These are phyloP conservation scores for Fusarium devonianum DNA, from an alignment of 2,329 filamentous ascomycete genomes.

Conservation along the genomic window DNA sequence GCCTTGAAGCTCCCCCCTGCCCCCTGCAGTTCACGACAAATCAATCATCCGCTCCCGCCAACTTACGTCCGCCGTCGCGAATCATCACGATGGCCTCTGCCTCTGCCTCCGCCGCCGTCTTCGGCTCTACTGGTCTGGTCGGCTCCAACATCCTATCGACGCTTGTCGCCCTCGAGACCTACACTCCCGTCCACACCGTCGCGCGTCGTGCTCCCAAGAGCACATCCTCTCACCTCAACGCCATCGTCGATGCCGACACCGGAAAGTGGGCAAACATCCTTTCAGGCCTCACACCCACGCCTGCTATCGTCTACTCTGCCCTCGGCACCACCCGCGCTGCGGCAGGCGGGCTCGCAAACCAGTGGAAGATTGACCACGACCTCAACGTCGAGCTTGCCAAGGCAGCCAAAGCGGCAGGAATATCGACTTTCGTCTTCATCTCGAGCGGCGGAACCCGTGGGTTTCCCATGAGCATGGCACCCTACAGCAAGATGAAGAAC, in stretches of 20 bases:
- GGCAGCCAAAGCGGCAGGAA: slow-evolving; percentile 75
- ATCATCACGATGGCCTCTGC: slow-evolving; percentile 43
- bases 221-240: slow-evolving; percentile 65
- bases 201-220: slow-evolving; percentile 69
- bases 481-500: slow-evolving; percentile 77
- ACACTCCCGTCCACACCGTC: slow-evolving; percentile 67
- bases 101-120: slow-evolving; percentile 58
- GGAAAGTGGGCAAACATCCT: slow-evolving; percentile 72
- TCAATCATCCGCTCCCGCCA: too few species aligned
- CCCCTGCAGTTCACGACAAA: too few species aligned
- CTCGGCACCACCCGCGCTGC: slow-evolving; percentile 80
- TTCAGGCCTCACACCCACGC: slow-evolving; percentile 59
- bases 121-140: slow-evolving; percentile 71
- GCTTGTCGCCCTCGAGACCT: slow-evolving; percentile 63
- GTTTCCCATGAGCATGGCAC: slow-evolving; percentile 52
- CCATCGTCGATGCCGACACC: slow-evolving; percentile 70
- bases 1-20: neutral
- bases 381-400: slow-evolving; percentile 81
- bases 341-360: slow-evolving; percentile 78
- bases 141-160: slow-evolving; percentile 77
- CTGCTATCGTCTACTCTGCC: slow-evolving; percentile 74
- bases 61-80: too few species aligned
- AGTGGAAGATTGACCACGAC: slow-evolving; percentile 89
- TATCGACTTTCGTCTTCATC: slow-evolving; percentile 79
- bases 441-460: slow-evolving; percentile 62